Evolutionary conservation across 1,284 basidiomycete species (phyloP).

Genomic region (Ustilago shanxiensis): DNA sequence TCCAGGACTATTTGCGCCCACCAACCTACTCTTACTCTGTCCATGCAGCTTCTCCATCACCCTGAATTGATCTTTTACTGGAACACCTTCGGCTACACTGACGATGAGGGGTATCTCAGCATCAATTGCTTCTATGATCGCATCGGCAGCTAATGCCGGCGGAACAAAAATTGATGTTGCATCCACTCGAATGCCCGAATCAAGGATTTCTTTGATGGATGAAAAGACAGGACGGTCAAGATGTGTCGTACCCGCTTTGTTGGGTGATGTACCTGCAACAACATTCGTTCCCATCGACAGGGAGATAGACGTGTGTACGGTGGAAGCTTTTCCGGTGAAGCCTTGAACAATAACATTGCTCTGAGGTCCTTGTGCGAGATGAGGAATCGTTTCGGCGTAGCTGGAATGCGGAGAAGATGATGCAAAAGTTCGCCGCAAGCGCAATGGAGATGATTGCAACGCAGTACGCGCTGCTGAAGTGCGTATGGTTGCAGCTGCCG

Average conservation of each 20-base stretch:
- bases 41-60: constrained; percentile 57
- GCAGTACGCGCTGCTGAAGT: not conserved
- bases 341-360: constrained; percentile 59
- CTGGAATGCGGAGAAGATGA: not conserved
- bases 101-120: constrained; percentile 60
- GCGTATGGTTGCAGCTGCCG: not conserved
- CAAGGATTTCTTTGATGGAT: constrained; percentile 37
- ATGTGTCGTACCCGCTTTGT: constrained; percentile 50
- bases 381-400: constrained; percentile 46
- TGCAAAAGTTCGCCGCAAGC: constrained; percentile 18
- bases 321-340: constrained; percentile 60
- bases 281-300: constrained; percentile 58
- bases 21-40: constrained; percentile 47
- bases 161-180: constrained; percentile 62
- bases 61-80: constrained; percentile 55
- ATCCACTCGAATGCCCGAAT: constrained; percentile 38
- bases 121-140: constrained; percentile 60
- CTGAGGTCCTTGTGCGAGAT: constrained; percentile 49
- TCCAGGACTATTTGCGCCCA: constrained; percentile 60
- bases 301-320: constrained; percentile 52
- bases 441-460: not conserved
- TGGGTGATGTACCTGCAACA: constrained; percentile 54
- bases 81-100: constrained; percentile 58
- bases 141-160: constrained; percentile 50
- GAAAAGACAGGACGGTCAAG: constrained; percentile 52